Evolutionary conservation across 1,284 basidiomycete genomes (phyloP).

Genomic region (Trametes sp.): DNA sequence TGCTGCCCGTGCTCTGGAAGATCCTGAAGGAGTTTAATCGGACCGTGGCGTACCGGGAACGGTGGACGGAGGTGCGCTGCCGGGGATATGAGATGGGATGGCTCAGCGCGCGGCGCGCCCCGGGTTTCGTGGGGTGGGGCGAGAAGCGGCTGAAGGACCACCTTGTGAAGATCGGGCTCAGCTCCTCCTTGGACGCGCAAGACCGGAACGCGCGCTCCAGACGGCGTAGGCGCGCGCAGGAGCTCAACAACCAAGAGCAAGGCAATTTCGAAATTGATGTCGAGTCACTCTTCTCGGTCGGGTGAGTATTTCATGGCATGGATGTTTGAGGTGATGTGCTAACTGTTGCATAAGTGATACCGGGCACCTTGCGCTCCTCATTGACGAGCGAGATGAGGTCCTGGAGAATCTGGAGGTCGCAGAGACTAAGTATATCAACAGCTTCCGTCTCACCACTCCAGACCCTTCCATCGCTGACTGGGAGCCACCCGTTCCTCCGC

Average conservation of each 20-base stretch:
- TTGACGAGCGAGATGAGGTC: constrained; percentile 75
- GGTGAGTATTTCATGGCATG: constrained; percentile 49
- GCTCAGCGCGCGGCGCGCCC: constrained; percentile 65
- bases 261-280: constrained; percentile 66
- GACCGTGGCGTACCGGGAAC: constrained; percentile 60
- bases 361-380: constrained; percentile 65
- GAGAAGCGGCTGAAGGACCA: constrained; percentile 75
- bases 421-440: constrained; percentile 79
- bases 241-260: constrained; percentile 52
- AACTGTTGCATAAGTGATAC: constrained; percentile 61
- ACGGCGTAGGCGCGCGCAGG: constrained; percentile 43
- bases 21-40: constrained; percentile 70
- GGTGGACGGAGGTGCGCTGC: constrained; percentile 70
- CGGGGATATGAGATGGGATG: constrained; percentile 77
- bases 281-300: constrained; percentile 75
- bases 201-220: constrained; percentile 34
- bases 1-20: constrained; percentile 71
- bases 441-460: constrained; percentile 75
- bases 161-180: constrained; percentile 67
- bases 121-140: constrained; percentile 73
- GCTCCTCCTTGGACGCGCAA: constrained; percentile 55
- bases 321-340: neutral
- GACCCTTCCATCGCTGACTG: constrained; percentile 56
- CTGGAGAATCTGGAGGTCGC: constrained; percentile 80
- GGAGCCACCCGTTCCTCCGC: constrained; percentile 41